A percentile compares a stretch with the other conserved stretches of the same genome.
These are phyloP conservation scores for Ustilago xerochloae DNA, from an alignment of 1,284 basidiomycete genomes.

Conservation along the genomic window DNA sequence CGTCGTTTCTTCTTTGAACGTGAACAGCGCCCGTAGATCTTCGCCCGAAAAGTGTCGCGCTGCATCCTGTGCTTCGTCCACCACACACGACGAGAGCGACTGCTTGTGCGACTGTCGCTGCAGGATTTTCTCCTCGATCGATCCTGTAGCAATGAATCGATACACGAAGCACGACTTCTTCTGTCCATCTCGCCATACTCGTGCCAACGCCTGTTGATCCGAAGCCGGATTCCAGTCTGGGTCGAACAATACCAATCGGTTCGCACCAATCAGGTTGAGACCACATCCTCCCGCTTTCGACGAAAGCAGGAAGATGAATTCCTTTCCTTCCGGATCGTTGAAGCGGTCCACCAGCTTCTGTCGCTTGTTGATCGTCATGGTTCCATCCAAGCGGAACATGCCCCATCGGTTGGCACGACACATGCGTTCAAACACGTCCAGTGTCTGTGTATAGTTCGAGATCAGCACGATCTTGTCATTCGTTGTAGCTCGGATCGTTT, in stretches of 20 bases:
- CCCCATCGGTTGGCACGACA: constrained; percentile 77
- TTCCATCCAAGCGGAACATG: constrained; percentile 91
- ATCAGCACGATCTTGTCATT: constrained; percentile 98
- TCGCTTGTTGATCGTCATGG: constrained; percentile 91
- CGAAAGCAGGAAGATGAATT: constrained; percentile 96
- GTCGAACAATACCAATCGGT: constrained; percentile 94
- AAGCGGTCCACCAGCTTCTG: constrained; percentile 98
- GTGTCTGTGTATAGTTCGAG: constrained; percentile 96
- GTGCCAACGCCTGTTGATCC: constrained; percentile 96
- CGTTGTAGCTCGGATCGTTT: constrained; percentile 60
- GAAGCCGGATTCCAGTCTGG: constrained; percentile 99
- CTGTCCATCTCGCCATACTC: constrained; percentile 99
- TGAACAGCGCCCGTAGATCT: constrained; percentile 88
- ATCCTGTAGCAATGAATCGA: constrained; percentile 95
- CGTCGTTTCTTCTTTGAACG: constrained; percentile 85
- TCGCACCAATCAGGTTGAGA: constrained; percentile 98
- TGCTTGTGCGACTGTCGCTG: constrained; percentile 91
- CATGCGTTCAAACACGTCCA: constrained; percentile 76
- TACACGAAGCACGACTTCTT: constrained; percentile 96
- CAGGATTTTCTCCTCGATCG: constrained; percentile 99
- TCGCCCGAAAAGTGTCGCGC: constrained; percentile 95
- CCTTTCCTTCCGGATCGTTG: constrained; percentile 93
- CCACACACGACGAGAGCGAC: constrained; percentile 93
- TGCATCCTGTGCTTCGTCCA: constrained; percentile 95
- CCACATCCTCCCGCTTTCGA: constrained; percentile 98